Evolutionary conservation across 805 yeast genomes (phyloP).

Genomic region (Ogataea wickerhamii): DNA sequence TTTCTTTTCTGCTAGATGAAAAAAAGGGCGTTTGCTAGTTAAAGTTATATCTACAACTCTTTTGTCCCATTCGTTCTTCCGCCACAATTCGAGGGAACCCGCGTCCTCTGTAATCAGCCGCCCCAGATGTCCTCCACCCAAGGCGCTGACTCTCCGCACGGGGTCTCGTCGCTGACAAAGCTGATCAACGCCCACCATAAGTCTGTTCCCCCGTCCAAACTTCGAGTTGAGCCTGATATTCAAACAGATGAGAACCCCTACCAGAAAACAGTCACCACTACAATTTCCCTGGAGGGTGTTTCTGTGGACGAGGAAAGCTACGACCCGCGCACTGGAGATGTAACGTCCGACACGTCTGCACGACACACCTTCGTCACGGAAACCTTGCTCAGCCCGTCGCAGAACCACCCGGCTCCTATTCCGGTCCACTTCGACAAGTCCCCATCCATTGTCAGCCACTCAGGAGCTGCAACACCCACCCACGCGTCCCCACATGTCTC

Average conservation of each 20-base stretch:
- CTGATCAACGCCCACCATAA: constrained; percentile 32
- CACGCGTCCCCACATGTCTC: constrained; percentile 1
- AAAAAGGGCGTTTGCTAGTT: background rate
- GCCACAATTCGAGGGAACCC: no score
- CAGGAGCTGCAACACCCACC: constrained; percentile 9
- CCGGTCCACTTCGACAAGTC: background rate
- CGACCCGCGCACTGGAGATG: constrained; percentile 6
- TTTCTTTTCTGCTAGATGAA: no score
- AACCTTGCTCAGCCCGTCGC: background rate
- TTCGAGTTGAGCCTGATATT: constrained; percentile 17
- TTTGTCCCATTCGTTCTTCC: no score
- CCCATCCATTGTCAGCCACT: background rate
- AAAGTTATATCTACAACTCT: no score
- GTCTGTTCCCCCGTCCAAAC: constrained; percentile 14
- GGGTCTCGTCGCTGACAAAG: constrained; percentile 33
- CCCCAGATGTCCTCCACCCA: constrained; percentile 9
- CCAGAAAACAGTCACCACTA: constrained; percentile 31
- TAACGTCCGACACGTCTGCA: background rate
- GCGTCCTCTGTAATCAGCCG: no score
- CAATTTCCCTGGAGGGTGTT: constrained; percentile 33
- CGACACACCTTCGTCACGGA: background rate
- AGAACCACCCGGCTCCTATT: background rate
- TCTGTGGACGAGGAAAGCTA: constrained; percentile 28
- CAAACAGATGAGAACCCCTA: constrained; percentile 19
- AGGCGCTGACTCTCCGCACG: constrained; percentile 17